phyloP scores from a whole-genome alignment of 2,329 filamentous ascomycete genomes.

The Zasmidium cellare region DNA sequence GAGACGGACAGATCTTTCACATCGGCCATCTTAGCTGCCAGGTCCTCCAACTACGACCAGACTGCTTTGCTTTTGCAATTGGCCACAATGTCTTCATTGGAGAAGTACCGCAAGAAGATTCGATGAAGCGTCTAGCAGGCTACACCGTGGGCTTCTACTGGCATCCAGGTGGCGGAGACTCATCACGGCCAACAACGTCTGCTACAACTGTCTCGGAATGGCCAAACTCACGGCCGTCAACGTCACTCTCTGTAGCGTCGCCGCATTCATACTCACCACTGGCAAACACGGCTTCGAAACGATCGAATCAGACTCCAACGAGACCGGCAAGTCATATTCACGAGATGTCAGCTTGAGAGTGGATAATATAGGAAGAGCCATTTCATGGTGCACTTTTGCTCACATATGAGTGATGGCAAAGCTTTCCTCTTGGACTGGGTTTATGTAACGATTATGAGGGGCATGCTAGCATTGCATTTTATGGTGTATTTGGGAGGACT shows the following conservation, averaged over 20 bases:
- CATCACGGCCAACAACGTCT: neutral
- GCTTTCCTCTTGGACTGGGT: too few species aligned
- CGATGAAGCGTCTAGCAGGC: slow-evolving; percentile 1
- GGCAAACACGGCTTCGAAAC: neutral
- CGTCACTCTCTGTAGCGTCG: neutral
- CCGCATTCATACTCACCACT: neutral
- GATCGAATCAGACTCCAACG: neutral
- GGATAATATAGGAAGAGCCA: too few species aligned
- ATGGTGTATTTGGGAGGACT: too few species aligned
- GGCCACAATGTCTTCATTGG: slow-evolving; percentile 45
- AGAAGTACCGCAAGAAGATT: slow-evolving; percentile 16
- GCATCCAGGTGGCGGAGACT: slow-evolving; percentile 9
- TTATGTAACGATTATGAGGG: too few species aligned
- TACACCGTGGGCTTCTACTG: slow-evolving; percentile 7
- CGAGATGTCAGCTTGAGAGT: neutral
- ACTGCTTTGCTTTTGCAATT: slow-evolving; percentile 61
- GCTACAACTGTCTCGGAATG: neutral
- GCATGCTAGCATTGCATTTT: too few species aligned
- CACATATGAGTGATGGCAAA: too few species aligned
- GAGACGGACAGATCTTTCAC: slow-evolving; percentile 55
- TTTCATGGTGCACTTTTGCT: too few species aligned
- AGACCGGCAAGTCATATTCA: neutral
- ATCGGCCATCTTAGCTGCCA: slow-evolving; percentile 50
- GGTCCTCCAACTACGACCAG: slow-evolving; percentile 59
- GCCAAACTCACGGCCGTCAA: neutral